phyloP scores from a whole-genome alignment of 345 rosid genomes.

The Lepidium sativum region DNA sequence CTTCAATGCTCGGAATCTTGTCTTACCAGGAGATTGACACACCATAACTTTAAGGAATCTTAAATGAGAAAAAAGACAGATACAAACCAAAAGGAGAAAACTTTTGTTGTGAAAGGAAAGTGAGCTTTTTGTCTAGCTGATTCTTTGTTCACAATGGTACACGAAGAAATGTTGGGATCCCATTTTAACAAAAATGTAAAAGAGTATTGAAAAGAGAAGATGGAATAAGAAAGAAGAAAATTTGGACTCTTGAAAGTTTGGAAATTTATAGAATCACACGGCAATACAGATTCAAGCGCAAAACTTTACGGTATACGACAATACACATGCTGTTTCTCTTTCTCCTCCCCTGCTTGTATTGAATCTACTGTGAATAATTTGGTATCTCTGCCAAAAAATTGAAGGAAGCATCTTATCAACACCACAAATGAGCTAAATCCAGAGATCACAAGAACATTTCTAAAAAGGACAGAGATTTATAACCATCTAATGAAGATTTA shows the following conservation, averaged over 20 bases:
- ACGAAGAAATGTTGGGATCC: constrained; percentile 39
- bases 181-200: constrained; percentile 21
- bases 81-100: constrained; percentile 11
- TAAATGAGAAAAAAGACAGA: neutral
- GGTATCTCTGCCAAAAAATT: constrained; percentile 15
- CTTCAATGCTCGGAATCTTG: constrained; percentile 88
- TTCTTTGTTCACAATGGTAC: constrained; percentile 36
- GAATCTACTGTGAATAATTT: neutral
- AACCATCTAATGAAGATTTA: neutral
- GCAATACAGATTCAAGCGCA: constrained; percentile 65
- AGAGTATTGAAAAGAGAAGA: neutral
- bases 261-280: constrained; percentile 67
- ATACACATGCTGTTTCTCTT: constrained; percentile 52
- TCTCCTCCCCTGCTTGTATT: neutral
- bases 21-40: constrained; percentile 94
- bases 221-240: constrained; percentile 8
- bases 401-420: constrained; percentile 13
- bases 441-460: neutral
- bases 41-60: constrained; percentile 70
- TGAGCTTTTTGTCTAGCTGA: constrained; percentile 30
- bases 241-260: neutral
- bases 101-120: neutral
- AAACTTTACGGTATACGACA: constrained; percentile 50
- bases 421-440: neutral
- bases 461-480: neutral